Conservation (phyloP, 2,329 filamentous ascomycete species). For the Hypoxylon sp. region DNA sequence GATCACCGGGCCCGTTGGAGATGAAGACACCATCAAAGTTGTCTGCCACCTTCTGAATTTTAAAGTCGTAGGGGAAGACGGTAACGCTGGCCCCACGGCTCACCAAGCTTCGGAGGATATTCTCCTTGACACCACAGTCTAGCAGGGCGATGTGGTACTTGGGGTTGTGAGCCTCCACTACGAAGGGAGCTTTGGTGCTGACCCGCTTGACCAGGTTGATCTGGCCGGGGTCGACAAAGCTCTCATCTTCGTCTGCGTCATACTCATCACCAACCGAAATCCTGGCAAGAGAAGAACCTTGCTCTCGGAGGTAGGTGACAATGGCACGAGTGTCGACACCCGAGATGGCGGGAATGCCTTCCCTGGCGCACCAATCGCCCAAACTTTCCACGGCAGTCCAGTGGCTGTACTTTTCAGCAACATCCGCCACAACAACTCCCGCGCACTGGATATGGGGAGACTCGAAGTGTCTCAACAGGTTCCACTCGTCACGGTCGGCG, state of each 20-base stretch:
- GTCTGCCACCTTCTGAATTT: constrained; percentile 96
- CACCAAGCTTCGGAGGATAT: constrained; percentile 95
- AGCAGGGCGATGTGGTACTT: constrained; percentile 92
- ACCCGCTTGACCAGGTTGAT: constrained; percentile 97
- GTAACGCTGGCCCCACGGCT: constrained; percentile 92
- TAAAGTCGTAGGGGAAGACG: constrained; percentile 95
- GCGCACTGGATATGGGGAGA: constrained; percentile 97
- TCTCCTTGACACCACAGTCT: constrained; percentile 99
- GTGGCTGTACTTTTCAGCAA: constrained; percentile 93
- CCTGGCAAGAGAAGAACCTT: constrained; percentile 93
- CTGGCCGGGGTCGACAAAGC: constrained; percentile 92
- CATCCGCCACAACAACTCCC: constrained; percentile 95
- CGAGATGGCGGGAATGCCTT: constrained; percentile 95
- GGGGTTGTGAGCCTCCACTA: constrained; percentile 85
- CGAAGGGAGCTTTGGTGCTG: constrained; percentile 97
- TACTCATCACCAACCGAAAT: constrained; percentile 98
- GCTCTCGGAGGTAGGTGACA: constrained; percentile 94
- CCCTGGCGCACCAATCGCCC: constrained; percentile 92
- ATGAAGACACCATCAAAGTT: constrained; percentile 99
- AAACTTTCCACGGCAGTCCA: constrained; percentile 98
- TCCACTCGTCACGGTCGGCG: constrained; percentile 83
- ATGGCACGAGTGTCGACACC: constrained; percentile 97
- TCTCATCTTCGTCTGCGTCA: constrained; percentile 97
- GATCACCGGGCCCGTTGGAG: constrained; percentile 97
- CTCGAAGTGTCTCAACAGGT: constrained; percentile 97